A percentile compares a stretch with the other conserved stretches of the same genome.
phyloP scores from a whole-genome alignment of 202 grass and related monocot genomes.

The Carex sylvatica region DNA sequence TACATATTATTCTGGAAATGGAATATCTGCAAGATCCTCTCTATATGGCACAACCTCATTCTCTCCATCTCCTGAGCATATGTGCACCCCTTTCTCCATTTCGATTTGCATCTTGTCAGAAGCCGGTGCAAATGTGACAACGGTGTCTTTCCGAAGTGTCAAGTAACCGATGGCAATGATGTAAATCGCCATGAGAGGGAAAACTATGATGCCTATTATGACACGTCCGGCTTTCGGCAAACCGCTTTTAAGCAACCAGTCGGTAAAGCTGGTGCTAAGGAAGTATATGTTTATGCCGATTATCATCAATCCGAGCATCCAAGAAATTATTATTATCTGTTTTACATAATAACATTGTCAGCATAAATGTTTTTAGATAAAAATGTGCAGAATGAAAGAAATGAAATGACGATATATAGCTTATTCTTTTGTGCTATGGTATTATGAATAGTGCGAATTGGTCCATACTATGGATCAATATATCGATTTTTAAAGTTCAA shows the following conservation, averaged over 20 bases:
- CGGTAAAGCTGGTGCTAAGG: slow-evolving; percentile 68
- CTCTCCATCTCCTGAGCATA: neutral
- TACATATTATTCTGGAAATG: slow-evolving; percentile 37
- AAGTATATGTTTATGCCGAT: slow-evolving; percentile 88
- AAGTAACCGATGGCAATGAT: slow-evolving; percentile 65
- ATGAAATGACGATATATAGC: too few species aligned
- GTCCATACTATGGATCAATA: too few species aligned
- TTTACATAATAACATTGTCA: neutral
- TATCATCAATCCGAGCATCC: slow-evolving; percentile 55
- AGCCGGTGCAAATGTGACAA: slow-evolving; percentile 39
- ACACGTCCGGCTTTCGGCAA: slow-evolving; percentile 53
- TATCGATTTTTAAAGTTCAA: too few species aligned
- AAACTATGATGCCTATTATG: slow-evolving; percentile 43
- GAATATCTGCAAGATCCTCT: slow-evolving; percentile 60
- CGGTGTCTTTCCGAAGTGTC: slow-evolving; percentile 66
- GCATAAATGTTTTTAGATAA: neutral
- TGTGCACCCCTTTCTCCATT: slow-evolving; percentile 42
- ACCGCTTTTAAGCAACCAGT: slow-evolving; percentile 62
- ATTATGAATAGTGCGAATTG: too few species aligned
- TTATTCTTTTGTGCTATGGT: neutral
- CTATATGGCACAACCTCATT: slow-evolving; percentile 47
- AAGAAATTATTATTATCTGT: slow-evolving; percentile 79
- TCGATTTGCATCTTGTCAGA: slow-evolving; percentile 33
- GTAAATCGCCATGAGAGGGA: slow-evolving; percentile 67
- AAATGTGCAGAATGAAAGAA: neutral